Evolutionary conservation across 2,329 filamentous ascomycete genomes (phyloP).

Genomic region (Phyllosticta capitalensis): DNA sequence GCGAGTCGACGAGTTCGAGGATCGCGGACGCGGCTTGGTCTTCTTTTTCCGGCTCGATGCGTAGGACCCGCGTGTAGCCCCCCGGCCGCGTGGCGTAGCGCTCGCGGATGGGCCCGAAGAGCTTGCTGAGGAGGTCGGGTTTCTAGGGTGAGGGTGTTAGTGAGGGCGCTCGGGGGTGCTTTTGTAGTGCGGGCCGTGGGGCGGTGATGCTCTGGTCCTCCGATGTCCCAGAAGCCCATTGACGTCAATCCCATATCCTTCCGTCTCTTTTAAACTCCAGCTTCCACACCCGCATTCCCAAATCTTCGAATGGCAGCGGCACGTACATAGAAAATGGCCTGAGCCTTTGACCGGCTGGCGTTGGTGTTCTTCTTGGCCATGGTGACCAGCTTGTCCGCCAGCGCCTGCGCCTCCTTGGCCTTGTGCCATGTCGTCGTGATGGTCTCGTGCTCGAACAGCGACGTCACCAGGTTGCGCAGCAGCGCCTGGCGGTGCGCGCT

Average conservation of each 20-base stretch:
- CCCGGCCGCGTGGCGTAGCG: constrained; percentile 74
- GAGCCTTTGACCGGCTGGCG: constrained; percentile 64
- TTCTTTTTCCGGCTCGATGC: constrained; percentile 77
- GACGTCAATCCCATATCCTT: too few relatives aligned
- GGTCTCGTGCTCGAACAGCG: constrained; percentile 84
- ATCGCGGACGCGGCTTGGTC: constrained; percentile 88
- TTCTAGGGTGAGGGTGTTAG: constrained; percentile 39
- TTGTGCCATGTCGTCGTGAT: constrained; percentile 94
- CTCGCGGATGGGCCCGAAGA: constrained; percentile 72
- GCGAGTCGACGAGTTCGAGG: constrained; percentile 89
- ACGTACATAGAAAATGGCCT: constrained; percentile 76
- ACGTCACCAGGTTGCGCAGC: constrained; percentile 90
- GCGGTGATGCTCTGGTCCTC: too few relatives aligned
- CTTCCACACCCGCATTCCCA: too few relatives aligned
- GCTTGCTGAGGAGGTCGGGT: constrained; percentile 63
- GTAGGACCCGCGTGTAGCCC: constrained; percentile 89
- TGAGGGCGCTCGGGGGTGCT: neutral
- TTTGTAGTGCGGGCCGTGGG: too few relatives aligned
- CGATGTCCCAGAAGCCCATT: too few relatives aligned
- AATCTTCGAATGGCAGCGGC: too few relatives aligned
- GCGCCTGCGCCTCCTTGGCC: constrained; percentile 88
- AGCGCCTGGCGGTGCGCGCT: constrained; percentile 86
- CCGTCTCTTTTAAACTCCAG: too few relatives aligned
- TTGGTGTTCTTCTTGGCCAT: constrained; percentile 88
- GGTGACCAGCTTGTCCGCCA: constrained; percentile 92